A percentile compares a stretch with the other conserved stretches of the same genome.
phyloP scores from a whole-genome alignment of 148 eudicot species.

The Vaccinium myrtillus region DNA sequence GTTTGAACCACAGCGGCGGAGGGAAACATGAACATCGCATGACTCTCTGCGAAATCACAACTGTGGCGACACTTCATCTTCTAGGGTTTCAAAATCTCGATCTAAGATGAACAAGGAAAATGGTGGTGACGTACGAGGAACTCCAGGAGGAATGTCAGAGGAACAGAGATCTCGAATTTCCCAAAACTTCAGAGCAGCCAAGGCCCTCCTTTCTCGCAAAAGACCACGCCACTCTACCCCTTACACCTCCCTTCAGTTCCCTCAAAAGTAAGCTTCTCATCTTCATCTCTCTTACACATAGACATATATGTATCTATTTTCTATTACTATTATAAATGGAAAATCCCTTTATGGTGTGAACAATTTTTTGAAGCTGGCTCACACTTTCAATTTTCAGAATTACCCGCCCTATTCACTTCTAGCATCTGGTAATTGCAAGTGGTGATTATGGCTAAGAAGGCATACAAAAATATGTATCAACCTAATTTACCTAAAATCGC shows the following conservation, averaged over 20 bases:
- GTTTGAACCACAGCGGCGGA: neutral
- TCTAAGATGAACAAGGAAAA: conserved; percentile 33
- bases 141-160: conserved; percentile 40
- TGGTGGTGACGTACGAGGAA: neutral
- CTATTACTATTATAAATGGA: too few species aligned
- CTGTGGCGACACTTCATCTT: neutral
- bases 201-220: conserved; percentile 76
- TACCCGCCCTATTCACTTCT: too few species aligned
- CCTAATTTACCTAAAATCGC: too few species aligned
- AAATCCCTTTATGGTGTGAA: too few species aligned
- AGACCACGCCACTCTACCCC: conserved; percentile 36
- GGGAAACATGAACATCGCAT: neutral
- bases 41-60: neutral
- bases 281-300: neutral
- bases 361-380: too few species aligned
- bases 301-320: neutral
- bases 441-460: too few species aligned
- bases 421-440: too few species aligned
- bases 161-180: conserved; percentile 77
- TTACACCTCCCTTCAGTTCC: conserved; percentile 17
- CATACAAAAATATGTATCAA: too few species aligned
- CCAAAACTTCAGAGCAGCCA: conserved; percentile 68
- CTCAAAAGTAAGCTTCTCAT: conserved; percentile 19
- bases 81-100: conserved; percentile 8
- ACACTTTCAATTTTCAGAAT: too few species aligned